Percentiles rank a stretch among this genome's conserved stretches.
These are phyloP conservation scores for Sporobolomyces roseus DNA, from an alignment of 768 basidiomycete species.

Conservation along the genomic window DNA sequence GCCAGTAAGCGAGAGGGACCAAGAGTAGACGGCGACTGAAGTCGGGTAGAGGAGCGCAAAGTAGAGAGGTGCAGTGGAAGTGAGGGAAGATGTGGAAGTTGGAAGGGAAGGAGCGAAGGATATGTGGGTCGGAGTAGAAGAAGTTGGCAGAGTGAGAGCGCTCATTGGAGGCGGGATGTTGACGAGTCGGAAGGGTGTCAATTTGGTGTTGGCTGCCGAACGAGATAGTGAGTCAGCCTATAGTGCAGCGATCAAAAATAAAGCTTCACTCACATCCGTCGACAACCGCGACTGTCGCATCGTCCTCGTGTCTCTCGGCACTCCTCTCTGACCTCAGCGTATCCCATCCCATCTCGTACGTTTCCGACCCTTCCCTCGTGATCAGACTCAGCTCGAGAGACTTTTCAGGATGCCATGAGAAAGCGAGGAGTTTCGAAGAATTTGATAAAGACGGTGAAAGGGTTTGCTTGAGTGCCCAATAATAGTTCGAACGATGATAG, in stretches of 20 bases:
- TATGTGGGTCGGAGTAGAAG: constrained; percentile 58
- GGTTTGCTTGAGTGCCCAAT: constrained; percentile 97
- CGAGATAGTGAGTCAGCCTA: not conserved
- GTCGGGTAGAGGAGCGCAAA: constrained; percentile 63
- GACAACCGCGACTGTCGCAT: constrained; percentile 79
- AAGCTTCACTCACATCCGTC: constrained; percentile 71
- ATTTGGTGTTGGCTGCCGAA: constrained; percentile 61
- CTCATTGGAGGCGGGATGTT: constrained; percentile 99
- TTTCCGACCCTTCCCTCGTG: constrained; percentile 58
- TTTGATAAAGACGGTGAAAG: constrained; percentile 52
- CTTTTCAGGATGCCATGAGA: constrained; percentile 84
- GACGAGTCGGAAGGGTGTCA: constrained; percentile 89
- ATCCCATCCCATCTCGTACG: constrained; percentile 71
- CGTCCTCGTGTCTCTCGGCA: constrained; percentile 61
- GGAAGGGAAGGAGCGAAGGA: constrained; percentile 57
- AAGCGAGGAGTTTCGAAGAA: constrained; percentile 47
- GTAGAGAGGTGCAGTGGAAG: constrained; percentile 55
- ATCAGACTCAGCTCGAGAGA: constrained; percentile 63
- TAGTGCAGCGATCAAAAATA: not conserved
- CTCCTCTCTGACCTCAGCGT: constrained; percentile 60
- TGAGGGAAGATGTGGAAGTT: constrained; percentile 56
- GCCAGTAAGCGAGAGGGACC: constrained; percentile 51
- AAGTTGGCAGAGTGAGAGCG: constrained; percentile 52
- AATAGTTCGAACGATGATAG: constrained; percentile 91
- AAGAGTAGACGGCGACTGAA: constrained; percentile 65